Base-by-base conservation (phyloP, 2,329 filamentous ascomycete genomes). In the Tolypocladium tropicale region DNA sequence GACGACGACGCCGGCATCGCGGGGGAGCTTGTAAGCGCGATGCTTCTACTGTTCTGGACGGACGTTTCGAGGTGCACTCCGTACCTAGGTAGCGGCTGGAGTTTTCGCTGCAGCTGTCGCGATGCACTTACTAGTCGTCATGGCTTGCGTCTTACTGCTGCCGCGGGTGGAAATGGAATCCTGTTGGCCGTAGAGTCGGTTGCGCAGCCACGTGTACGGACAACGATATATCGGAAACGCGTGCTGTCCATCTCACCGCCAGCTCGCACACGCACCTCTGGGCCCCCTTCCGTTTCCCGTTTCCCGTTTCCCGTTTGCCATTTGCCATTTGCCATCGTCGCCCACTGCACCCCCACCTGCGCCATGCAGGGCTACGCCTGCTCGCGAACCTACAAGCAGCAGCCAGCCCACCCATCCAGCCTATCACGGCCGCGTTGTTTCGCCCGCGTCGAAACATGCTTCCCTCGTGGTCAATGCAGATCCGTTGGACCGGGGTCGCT, bases 381-480 rank as follows among this genome's bases (percentile, higher is more conserved):
- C 41, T 25, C 43, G 10, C 28, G 46, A 30, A 16, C 25, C 46
- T 11, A 14, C n/a, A n/a, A n/a, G n/a, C n/a, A n/a, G n/a, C n/a
- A n/a, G n/a, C n/a, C n/a, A n/a, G 1, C n/a, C 16, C 16, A 2
- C 43, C 14, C 43, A 48, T 28, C 7, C 43, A 32, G 46, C 46
- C 50, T 54, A 18, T 57, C 51, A 48, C 25, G 53, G 28, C 33
- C 50, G 48, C 25, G 43, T 48, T 37, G 37, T 54, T 53, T 50
- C 34, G 39, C 48, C 37, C 58, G 58, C 54, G 51, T 58, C 50
- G 57, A 59, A 54, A 60, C 58, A 50, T 48, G 28, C 53, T 52
- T 54, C 52, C 53, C 46, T 43, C 49, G 46, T 39, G 43, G 43
- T 16, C 43, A 30, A 30, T n/a, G 28, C 43, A 48, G 43, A 30